These are phyloP conservation scores for Fusarium sterilihyphosum DNA, from an alignment of 2,329 filamentous ascomycete genomes.

Conservation along the genomic window DNA sequence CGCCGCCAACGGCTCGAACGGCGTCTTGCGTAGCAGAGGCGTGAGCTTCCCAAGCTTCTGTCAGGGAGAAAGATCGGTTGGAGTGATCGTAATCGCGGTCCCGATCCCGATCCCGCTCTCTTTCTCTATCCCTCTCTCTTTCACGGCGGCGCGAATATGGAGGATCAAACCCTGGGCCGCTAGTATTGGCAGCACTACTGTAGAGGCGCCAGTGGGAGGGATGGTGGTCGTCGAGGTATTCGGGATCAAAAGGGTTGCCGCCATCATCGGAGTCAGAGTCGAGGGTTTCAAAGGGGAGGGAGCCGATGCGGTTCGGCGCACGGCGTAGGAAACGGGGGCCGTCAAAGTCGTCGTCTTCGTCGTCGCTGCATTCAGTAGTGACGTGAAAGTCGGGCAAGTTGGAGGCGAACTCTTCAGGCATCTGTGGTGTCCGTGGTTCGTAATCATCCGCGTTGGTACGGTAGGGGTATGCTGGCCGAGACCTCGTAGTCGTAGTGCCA, in stretches of 20 bases:
- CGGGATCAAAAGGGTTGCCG: conserved; percentile 41
- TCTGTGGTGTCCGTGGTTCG: conserved; percentile 61
- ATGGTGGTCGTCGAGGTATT: conserved; percentile 42
- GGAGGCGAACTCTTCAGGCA: conserved; percentile 64
- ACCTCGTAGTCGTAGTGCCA: conserved; percentile 59
- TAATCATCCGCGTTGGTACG: conserved; percentile 53
- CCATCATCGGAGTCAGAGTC: conserved; percentile 50
- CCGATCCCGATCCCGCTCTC: conserved; percentile 17
- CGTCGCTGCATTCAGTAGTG: conserved; percentile 69
- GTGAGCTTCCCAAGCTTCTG: conserved; percentile 56
- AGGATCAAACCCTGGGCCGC: conserved; percentile 24
- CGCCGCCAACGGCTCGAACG: conserved; percentile 65
- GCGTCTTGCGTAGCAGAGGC: conserved; percentile 67
- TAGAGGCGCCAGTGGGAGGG: conserved; percentile 40
- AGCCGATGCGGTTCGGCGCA: conserved; percentile 63
- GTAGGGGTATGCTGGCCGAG: conserved; percentile 56
- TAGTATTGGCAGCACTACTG: conserved; percentile 22
- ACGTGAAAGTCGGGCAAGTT: conserved; percentile 62
- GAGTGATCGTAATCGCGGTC: conserved; percentile 29
- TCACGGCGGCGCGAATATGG: conserved; percentile 25
- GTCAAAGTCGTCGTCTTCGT: conserved; percentile 58
- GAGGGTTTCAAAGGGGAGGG: conserved; percentile 64
- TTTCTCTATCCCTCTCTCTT: conserved; percentile 31
- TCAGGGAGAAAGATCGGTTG: conserved; percentile 39
- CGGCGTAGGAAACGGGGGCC: conserved; percentile 48